phyloP scores from a whole-genome alignment of 2,329 filamentous ascomycete genomes.

The Thielaviopsis ethacetica region DNA sequence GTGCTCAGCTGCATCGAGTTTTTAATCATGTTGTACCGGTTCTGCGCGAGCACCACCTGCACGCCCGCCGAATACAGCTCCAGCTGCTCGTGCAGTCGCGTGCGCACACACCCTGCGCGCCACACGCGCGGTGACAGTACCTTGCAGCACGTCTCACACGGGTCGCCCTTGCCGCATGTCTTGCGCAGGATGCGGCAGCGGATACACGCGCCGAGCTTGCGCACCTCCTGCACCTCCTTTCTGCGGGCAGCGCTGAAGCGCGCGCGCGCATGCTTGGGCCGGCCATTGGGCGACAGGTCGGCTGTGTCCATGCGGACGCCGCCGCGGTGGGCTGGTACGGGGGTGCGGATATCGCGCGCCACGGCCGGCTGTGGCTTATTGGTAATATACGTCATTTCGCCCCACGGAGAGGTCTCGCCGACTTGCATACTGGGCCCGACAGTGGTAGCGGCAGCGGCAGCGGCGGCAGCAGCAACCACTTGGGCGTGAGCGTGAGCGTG shows the following conservation, averaged over 20 bases:
- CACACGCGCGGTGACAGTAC: slow-evolving; percentile 49
- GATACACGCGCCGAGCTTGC: slow-evolving; percentile 49
- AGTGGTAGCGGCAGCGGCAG: slow-evolving; percentile 17
- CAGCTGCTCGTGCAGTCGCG: slow-evolving; percentile 43
- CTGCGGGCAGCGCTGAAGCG: slow-evolving; percentile 41
- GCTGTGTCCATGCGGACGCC: slow-evolving; percentile 37
- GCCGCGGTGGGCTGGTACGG: slow-evolving; percentile 24
- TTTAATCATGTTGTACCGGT: slow-evolving; percentile 39
- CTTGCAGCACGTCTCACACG: slow-evolving; percentile 47
- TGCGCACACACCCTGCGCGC: slow-evolving; percentile 46
- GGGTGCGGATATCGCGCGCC: slow-evolving; percentile 14
- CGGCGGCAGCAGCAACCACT: slow-evolving; percentile 17
- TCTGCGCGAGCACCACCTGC: slow-evolving; percentile 44
- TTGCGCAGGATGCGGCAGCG: slow-evolving; percentile 50
- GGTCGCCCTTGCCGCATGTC: slow-evolving; percentile 46
- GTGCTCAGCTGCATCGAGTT: slow-evolving; percentile 31
- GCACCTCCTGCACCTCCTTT: slow-evolving; percentile 48
- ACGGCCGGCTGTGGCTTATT: slow-evolving; percentile 14
- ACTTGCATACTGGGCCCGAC: slow-evolving; percentile 15
- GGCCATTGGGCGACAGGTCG: slow-evolving; percentile 27
- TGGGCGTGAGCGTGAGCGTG: slow-evolving; percentile 11
- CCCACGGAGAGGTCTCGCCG: slow-evolving; percentile 24
- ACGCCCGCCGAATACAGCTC: slow-evolving; percentile 48
- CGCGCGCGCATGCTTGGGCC: slow-evolving; percentile 36
- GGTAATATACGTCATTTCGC: slow-evolving; percentile 34